Conservation (phyloP, 2,329 filamentous ascomycete genomes). For the Uncinocarpus reesii region DNA sequence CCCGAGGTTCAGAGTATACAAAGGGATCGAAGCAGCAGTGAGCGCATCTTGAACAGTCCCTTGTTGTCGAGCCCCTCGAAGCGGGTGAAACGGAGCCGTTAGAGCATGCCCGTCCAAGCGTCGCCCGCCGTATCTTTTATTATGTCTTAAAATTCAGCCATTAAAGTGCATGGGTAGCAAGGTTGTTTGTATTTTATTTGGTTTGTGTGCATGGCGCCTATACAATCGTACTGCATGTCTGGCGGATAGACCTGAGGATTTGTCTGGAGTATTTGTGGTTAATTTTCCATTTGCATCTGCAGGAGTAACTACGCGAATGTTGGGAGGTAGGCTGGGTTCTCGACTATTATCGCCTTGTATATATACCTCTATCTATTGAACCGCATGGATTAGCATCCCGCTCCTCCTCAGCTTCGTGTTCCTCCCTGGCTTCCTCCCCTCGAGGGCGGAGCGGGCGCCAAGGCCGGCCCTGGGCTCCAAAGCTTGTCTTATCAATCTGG, state of each 20-base stretch:
- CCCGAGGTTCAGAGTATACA: neutral
- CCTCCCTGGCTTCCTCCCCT: too few species aligned
- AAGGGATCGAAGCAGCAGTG: neutral
- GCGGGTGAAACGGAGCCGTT: neutral
- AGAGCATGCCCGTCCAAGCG: neutral
- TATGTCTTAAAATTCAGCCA: neutral
- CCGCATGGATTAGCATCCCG: too few species aligned
- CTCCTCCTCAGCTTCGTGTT: too few species aligned
- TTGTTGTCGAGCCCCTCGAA: neutral
- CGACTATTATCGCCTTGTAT: too few species aligned
- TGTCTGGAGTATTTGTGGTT: neutral
- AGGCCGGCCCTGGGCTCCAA: neutral
- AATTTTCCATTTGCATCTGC: neutral
- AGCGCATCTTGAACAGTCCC: neutral
- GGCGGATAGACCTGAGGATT: neutral
- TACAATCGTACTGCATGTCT: neutral
- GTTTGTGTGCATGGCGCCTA: neutral
- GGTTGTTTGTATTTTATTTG: neutral
- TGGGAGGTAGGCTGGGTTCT: neutral
- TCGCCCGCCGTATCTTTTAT: neutral
- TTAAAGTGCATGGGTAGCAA: neutral
- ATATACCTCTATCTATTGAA: too few species aligned
- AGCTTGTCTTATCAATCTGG: slow-evolving; percentile 7
- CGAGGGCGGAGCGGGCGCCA: neutral
- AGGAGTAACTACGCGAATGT: neutral